Base-by-base conservation (phyloP, 2,329 filamentous ascomycete species). In the Fusarium continuum region DNA sequence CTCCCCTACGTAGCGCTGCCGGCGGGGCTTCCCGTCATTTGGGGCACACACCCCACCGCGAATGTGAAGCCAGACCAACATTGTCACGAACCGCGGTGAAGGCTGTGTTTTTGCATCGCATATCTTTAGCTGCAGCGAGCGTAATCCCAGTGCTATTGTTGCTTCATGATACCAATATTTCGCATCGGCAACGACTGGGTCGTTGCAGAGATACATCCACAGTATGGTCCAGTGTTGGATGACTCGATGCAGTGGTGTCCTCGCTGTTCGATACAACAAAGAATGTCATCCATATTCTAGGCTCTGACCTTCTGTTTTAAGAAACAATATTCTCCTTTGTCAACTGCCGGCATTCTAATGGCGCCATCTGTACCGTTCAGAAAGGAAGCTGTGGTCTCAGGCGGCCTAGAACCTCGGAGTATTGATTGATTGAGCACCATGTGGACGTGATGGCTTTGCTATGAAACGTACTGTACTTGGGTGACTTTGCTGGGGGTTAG, bases 11-110 rank as follows among this genome's bases (percentile, higher is more conserved):
- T 58, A 38, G 44, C 44, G 36, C 52, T 25, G 14, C 34, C 16
- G 32, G 54, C 53, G 55, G 64, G 67, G 55, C 62, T 53, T 71
- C 67, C 69, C 69, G 68, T 58, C 52, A 62, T 61, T n/a, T 48
- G 56, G 38, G 56, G 40, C 35, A 61, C 67, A 67, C 56, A 63
- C 67, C 64, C 56, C 40, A 54, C 56, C 59, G 51, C 45, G 22
- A 17, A 39, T 47, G 35, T 35, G 34, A 52, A 49, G 41, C 26
- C 49, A 26, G 28, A 31, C 43, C 54, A 46, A 58, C 49, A 49
- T 43, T 41, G 43, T 36, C 23, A 48, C 32, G 36, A 65, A 70
- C 49, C 55, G 40, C 54, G 64, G 61, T 69, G 58, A 66, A 61
- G 68, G 55, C 54, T 50, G 46, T 65, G 56, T 57, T 56, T 52